Evolutionary conservation across 371 early-diverging fungal genomes (phyloP).

Genomic region (Mortierella sp.): DNA sequence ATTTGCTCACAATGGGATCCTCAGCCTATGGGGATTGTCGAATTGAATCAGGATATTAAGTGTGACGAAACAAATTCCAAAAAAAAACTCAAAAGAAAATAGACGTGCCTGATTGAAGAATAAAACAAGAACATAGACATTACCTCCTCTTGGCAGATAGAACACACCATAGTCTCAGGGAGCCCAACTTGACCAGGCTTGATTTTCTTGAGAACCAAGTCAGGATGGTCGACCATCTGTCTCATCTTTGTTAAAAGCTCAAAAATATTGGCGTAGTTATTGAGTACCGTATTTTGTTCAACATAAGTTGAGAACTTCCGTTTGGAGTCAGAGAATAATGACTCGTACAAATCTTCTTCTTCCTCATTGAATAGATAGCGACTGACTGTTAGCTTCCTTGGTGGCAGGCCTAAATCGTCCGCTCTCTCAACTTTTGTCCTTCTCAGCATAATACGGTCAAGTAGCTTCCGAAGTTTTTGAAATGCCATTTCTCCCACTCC

Average conservation of each 20-base stretch:
- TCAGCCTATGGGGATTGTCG: constrained; percentile 64
- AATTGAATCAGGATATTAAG: too few relatives aligned
- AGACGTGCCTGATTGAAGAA: too few relatives aligned
- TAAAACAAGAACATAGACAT: neutral
- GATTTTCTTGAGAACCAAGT: constrained; percentile 74
- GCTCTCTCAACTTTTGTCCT: constrained; percentile 94
- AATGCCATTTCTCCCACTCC: constrained; percentile 82
- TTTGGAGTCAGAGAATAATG: constrained; percentile 83
- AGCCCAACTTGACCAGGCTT: constrained; percentile 44
- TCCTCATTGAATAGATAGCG: constrained; percentile 91
- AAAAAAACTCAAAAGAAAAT: too few relatives aligned
- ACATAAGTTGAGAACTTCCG: constrained; percentile 91
- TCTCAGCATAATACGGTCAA: constrained; percentile 94
- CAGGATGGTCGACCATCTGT: constrained; percentile 93
- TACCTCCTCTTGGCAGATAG: constrained; percentile 88
- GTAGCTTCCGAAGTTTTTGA: constrained; percentile 78
- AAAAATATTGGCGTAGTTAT: constrained; percentile 96
- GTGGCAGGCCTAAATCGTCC: constrained; percentile 94
- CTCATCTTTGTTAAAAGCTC: constrained; percentile 83
- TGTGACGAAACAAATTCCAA: too few relatives aligned
- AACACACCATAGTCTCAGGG: constrained; percentile 80
- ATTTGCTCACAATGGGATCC: constrained; percentile 91
- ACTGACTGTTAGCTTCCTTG: constrained; percentile 83
- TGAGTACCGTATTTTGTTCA: constrained; percentile 86
- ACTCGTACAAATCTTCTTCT: constrained; percentile 94